phyloP scores from a whole-genome alignment of 2,329 filamentous ascomycete species.

The Cladosporium sp. region DNA sequence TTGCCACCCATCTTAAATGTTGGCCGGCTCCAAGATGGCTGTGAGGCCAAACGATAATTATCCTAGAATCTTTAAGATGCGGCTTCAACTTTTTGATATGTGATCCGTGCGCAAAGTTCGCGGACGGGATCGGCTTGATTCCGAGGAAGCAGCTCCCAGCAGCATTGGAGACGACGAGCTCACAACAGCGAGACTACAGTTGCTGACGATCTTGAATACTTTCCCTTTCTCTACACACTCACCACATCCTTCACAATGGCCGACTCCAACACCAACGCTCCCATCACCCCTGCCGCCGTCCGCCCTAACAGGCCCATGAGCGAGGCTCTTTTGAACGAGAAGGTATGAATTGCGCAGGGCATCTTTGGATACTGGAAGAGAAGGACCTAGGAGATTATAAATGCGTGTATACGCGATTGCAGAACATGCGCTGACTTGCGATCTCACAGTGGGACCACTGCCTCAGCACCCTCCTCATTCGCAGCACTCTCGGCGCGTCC shows the following conservation, averaged over 20 bases:
- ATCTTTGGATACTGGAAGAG: background rate
- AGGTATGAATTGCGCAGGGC: conserved; percentile 57
- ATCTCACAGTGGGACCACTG: conserved; percentile 89
- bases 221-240: background rate
- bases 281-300: conserved; percentile 60
- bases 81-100: conserved; percentile 13
- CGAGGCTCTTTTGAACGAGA: conserved; percentile 97
- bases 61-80: background rate
- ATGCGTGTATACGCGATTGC: background rate
- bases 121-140: conserved; percentile 8
- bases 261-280: conserved; percentile 50
- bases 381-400: background rate
- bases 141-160: conserved; percentile 5
- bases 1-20: background rate
- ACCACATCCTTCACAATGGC: conserved; percentile 46
- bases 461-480: conserved; percentile 94
- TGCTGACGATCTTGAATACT: background rate
- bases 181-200: background rate
- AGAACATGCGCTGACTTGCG: conserved; percentile 1
- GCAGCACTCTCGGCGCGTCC: conserved; percentile 89
- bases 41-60: background rate
- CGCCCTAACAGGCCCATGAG: conserved; percentile 77
- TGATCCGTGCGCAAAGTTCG: background rate
- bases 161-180: conserved; percentile 6
- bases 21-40: background rate